phyloP scores from a whole-genome alignment of 306 rosid species.

The Mimosa pudica region DNA sequence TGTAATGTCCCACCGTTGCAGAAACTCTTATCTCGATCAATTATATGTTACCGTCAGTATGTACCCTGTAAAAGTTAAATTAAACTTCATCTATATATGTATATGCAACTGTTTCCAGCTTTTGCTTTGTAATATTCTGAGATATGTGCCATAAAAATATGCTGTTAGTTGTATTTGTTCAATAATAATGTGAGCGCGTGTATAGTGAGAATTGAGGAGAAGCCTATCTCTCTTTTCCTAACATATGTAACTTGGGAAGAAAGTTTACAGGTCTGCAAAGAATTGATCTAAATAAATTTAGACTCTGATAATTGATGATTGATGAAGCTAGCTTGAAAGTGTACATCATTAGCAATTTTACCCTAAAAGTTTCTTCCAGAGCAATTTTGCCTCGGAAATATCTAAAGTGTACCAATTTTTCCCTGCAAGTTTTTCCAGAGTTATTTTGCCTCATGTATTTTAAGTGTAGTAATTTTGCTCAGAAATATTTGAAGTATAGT shows the following conservation, averaged over 20 bases:
- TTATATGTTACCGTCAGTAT: neutral
- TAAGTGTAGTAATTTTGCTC: too few relatives aligned
- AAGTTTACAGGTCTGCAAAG: neutral
- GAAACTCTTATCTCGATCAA: conserved; percentile 7
- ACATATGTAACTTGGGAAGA: too few relatives aligned
- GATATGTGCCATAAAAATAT: conserved; percentile 19
- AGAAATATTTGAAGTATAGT: too few relatives aligned
- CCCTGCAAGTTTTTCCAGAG: too few relatives aligned
- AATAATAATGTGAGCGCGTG: neutral
- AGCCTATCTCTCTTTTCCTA: neutral
- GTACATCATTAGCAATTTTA: too few relatives aligned
- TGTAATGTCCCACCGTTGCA: conserved; percentile 23
- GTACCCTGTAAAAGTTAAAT: conserved; percentile 31
- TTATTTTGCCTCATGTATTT: too few relatives aligned
- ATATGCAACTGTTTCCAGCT: conserved; percentile 6
- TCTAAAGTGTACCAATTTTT: too few relatives aligned
- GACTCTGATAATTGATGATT: neutral
- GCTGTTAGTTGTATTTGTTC: conserved; percentile 3
- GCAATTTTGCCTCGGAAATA: too few relatives aligned
- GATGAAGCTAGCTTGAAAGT: too few relatives aligned
- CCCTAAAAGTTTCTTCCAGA: too few relatives aligned
- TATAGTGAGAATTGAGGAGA: too few relatives aligned
- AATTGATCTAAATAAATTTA: neutral
- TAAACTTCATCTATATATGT: conserved; percentile 4
- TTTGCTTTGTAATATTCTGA: conserved; percentile 21